A percentile compares a stretch with the other conserved stretches of the same genome.
These are phyloP conservation scores for Kondoa subrosea DNA, from an alignment of 768 basidiomycete genomes.

Conservation along the genomic window DNA sequence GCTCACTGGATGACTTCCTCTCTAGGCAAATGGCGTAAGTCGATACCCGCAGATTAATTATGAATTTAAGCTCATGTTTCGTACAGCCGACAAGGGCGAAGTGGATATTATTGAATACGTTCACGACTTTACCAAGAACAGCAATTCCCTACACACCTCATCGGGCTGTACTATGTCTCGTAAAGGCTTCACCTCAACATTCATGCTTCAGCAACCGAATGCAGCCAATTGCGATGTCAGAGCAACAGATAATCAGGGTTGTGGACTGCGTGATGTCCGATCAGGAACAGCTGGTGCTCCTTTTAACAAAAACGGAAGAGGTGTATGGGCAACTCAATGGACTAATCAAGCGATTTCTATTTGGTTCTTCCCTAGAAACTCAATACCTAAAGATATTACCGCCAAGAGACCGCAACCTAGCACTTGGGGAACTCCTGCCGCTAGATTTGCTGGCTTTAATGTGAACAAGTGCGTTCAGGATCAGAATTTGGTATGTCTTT, in stretches of 20 bases:
- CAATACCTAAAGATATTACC: not conserved
- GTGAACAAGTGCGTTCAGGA: not conserved
- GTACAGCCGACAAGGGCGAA: no score
- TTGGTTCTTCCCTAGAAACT: not conserved
- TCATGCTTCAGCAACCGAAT: not conserved
- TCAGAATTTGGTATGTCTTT: no score
- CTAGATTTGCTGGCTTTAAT: not conserved
- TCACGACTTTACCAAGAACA: not conserved
- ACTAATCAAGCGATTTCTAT: not conserved
- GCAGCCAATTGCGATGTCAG: not conserved
- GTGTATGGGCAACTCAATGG: not conserved
- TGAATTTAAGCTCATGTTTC: not conserved
- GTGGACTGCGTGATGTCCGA: not conserved
- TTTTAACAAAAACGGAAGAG: not conserved
- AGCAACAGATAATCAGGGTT: not conserved
- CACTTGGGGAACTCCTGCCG: not conserved
- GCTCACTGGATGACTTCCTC: not conserved
- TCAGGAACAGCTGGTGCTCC: not conserved
- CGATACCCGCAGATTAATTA: no score
- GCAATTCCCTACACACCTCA: not conserved
- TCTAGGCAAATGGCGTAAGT: not conserved
- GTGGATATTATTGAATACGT: no score
- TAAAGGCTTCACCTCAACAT: not conserved
- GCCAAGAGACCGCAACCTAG: not conserved
- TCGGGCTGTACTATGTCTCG: not conserved